Evolutionary conservation across 2,329 filamentous ascomycete species (phyloP), one percentile per base, ranked within the genome.

Genomic region (Graphiopsis chlorocephala): DNA sequence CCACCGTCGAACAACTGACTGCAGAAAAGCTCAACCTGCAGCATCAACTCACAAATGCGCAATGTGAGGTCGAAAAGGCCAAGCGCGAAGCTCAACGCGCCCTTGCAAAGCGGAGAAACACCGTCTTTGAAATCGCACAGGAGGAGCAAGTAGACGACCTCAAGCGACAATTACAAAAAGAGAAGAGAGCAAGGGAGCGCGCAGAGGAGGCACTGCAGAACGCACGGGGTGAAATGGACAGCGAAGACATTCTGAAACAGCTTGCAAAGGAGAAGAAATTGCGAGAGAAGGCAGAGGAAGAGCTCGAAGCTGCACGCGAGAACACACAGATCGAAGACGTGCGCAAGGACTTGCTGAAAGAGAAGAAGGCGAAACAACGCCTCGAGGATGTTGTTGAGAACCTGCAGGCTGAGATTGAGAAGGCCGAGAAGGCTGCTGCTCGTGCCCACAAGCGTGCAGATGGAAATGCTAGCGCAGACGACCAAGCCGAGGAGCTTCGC

Each of bases 31-130:
- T 94, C 53, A 84, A 89, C 1, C 79, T 97, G 15, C 89, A 95
- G 73, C 88, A 90, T 55, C 91, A 95, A 77, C 77, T 97, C 29
- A 89, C 85, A 72, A 87, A 89, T 1, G 77, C 93, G 2, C 90
- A 96, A 75, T 88, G 92, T 50, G 90, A 96, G 71, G 83, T 97
- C 2, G 91, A 93, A 68, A 91, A 90, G 69, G 91, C 95, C 74
- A 94, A 88, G 75, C 85, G 88, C n/a, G 84, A 87, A 3, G 81
- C 85, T 10, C 85, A 88, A 69, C 85, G 88, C 60, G 84, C 84
- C 3, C 70, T 80, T 5, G 80, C 80, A 1, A 83, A 84, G 69
- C 80, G 79, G 56, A 79, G 74, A 73, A 84, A 74, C 75, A 85
- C 79, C 48, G 80, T 82, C 62, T 79, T 80, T 45, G 82, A 83